These are phyloP conservation scores for Styphnolobium japonicum DNA, from an alignment of 306 rosid species.

Conservation along the genomic window DNA sequence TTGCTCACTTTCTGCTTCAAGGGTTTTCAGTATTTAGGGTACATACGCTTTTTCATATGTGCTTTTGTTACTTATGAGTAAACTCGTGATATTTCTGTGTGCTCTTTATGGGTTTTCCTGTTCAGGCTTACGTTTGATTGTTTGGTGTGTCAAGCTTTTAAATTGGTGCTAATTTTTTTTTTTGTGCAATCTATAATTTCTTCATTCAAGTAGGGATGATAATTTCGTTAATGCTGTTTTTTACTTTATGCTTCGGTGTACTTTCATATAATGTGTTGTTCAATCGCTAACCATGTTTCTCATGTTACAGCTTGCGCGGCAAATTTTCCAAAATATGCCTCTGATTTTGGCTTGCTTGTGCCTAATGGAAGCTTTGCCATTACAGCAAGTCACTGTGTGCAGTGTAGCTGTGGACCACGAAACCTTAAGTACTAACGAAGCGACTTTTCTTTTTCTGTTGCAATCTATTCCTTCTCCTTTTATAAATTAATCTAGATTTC, in stretches of 20 bases:
- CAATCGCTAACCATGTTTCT: conserved; percentile 10
- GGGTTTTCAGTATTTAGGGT: neutral
- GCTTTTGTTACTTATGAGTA: neutral
- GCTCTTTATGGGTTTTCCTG: neutral
- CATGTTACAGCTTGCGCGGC: conserved; percentile 77
- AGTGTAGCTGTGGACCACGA: conserved; percentile 95
- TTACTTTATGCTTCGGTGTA: neutral
- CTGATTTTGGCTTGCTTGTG: conserved; percentile 83
- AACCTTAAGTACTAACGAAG: conserved; percentile 62
- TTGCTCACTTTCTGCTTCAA: neutral
- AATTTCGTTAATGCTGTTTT: neutral
- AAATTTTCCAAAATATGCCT: conserved; percentile 61
- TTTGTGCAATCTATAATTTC: neutral
- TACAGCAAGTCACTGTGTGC: conserved; percentile 91
- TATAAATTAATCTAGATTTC: neutral
- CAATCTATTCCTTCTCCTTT: neutral
- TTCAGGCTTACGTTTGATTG: neutral
- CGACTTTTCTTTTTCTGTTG: conserved; percentile 9
- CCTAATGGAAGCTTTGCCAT: conserved; percentile 95
- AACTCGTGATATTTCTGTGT: neutral
- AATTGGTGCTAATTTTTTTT: neutral
- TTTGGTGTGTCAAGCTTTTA: neutral
- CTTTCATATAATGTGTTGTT: neutral
- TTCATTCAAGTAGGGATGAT: neutral
- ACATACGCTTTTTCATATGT: neutral